phyloP scores from a whole-genome alignment of 1,284 basidiomycete genomes.

The Neolentinus lepideus region DNA sequence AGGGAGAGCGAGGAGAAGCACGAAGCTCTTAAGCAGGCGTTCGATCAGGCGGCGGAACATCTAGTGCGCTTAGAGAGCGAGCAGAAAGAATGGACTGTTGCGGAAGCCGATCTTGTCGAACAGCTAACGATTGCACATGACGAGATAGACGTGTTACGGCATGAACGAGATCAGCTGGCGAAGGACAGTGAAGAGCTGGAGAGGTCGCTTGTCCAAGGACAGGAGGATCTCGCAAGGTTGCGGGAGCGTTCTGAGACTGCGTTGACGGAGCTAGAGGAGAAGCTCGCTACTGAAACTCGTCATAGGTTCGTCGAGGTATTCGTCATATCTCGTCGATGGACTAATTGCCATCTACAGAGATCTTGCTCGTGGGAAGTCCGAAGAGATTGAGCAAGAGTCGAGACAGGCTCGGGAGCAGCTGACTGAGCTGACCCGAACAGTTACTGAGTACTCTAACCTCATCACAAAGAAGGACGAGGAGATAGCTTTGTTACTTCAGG shows the following conservation, averaged over 20 bases:
- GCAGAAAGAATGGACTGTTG: slow-evolving; percentile 57
- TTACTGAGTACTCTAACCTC: slow-evolving; percentile 73
- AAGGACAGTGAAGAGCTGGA: slow-evolving; percentile 69
- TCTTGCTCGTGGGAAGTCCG: slow-evolving; percentile 48
- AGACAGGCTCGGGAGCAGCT: slow-evolving; percentile 76
- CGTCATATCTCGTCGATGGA: neutral
- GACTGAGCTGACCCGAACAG: slow-evolving; percentile 69
- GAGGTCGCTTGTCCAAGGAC: slow-evolving; percentile 63
- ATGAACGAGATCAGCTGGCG: slow-evolving; percentile 54
- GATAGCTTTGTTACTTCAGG: slow-evolving; percentile 49
- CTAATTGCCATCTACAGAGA: slow-evolving; percentile 40
- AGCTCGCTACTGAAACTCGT: slow-evolving; percentile 59
- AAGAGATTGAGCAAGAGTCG: slow-evolving; percentile 57
- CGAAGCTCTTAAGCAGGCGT: slow-evolving; percentile 60
- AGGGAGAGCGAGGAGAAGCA: slow-evolving; percentile 77
- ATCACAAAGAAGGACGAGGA: slow-evolving; percentile 79
- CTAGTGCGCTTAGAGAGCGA: slow-evolving; percentile 75
- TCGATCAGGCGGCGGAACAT: slow-evolving; percentile 81
- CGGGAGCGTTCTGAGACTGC: slow-evolving; percentile 73
- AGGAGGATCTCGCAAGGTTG: slow-evolving; percentile 72
- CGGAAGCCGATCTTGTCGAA: slow-evolving; percentile 52
- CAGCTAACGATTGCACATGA: slow-evolving; percentile 53
- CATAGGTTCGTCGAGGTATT: slow-evolving; percentile 46
- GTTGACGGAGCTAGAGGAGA: slow-evolving; percentile 67
- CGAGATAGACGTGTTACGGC: slow-evolving; percentile 48